Base-by-base conservation (phyloP, 805 yeast genomes). In the Metschnikowia amazonensis region DNA sequence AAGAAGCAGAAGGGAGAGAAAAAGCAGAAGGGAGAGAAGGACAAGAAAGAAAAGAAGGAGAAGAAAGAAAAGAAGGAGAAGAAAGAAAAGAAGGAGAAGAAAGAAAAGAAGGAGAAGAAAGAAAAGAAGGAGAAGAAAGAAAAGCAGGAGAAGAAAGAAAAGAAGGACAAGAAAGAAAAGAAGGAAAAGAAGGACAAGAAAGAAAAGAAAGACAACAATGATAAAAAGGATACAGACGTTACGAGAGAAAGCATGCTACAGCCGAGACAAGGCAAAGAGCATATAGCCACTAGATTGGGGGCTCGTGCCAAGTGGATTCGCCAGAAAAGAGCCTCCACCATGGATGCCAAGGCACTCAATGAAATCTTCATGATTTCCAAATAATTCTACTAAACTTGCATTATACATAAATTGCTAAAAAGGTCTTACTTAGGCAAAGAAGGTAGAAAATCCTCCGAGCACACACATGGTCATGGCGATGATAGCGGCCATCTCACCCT, bases 291-390 rank as follows among this genome's bases (percentile, higher is more conserved):
- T 1, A 60, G 75, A 45, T 55, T 69, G 17, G 63, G 95, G 1
- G 86, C 86, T 3, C 79, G 98, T 63, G 82, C 95, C 18, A 84
- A 80, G 63, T 90, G 89, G 84, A 90, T 92, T 45, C 84, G 77
- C 53, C 96, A 89, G 63, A 92, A 92, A 63, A 77, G 94, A 57
- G 94, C 95, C 9, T 92, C 97, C 1, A 89, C 90, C 0, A 79
- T 85, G 82, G 98, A 92, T 62, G 77, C 85, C 2, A 82, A 88
- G 63, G 89, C 96, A 11, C 74, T 92, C 50, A 89, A 87, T 56
- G 98, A 92, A 66, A 92, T 92, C 47, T 87, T 92, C 61, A 92
- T 92, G 97, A 79, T 89, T 38, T 72, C 84, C 23, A 76, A 73
- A 51, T 70, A 63, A 21, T 29, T 18, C 30, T 17, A 36, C 41